Percentiles rank a stretch among this genome's conserved stretches.
phyloP scores from a whole-genome alignment of 1,284 basidiomycete genomes.

The Phenoliferia sp. region DNA sequence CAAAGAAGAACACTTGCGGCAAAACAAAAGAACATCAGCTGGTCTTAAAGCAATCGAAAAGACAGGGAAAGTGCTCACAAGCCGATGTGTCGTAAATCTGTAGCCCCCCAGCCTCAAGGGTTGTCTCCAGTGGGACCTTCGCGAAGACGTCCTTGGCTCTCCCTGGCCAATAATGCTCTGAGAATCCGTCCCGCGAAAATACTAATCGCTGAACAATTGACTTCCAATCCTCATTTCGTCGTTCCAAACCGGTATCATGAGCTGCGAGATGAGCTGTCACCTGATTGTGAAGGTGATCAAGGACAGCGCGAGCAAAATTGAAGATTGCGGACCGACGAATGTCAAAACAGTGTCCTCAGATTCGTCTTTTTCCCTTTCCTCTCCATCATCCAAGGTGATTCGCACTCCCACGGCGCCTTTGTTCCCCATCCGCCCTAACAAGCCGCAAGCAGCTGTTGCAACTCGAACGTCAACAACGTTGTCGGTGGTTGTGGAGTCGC shows the following conservation, averaged over 20 bases:
- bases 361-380: constrained; percentile 35
- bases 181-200: constrained; percentile 48
- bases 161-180: constrained; percentile 48
- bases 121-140: constrained; percentile 41
- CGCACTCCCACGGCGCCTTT: constrained; percentile 90
- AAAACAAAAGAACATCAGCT: neutral
- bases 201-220: constrained; percentile 73
- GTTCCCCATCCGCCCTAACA: constrained; percentile 67
- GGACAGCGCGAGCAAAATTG: too few relatives aligned
- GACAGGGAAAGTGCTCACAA: neutral
- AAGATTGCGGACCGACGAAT: too few relatives aligned
- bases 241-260: constrained; percentile 64
- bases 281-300: too few relatives aligned
- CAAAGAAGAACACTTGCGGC: constrained; percentile 24
- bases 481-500: constrained; percentile 58
- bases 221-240: constrained; percentile 74
- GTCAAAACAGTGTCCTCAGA: constrained; percentile 48
- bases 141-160: constrained; percentile 12
- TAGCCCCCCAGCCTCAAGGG: constrained; percentile 42
- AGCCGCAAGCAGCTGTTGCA: constrained; percentile 40
- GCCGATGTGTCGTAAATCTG: constrained; percentile 62
- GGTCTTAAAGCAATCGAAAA: neutral
- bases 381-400: constrained; percentile 56
- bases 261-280: constrained; percentile 83
- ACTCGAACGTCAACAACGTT: constrained; percentile 55